A percentile compares a stretch with the other conserved stretches of the same genome.
These are phyloP conservation scores for Schwanniomyces occidentalis DNA, from an alignment of 805 yeast genomes.

Conservation along the genomic window DNA sequence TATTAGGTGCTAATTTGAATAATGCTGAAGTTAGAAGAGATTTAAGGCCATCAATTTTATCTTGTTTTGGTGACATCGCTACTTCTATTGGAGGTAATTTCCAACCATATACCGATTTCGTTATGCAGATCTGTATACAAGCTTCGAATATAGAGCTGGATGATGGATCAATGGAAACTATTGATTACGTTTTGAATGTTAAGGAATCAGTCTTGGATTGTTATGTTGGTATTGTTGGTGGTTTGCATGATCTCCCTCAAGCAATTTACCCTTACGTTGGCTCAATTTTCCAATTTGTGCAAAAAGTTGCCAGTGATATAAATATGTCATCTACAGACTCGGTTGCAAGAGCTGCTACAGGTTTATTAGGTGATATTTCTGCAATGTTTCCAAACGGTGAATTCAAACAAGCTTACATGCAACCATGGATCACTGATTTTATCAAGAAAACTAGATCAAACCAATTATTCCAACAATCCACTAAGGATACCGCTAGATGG, in stretches of 20 bases:
- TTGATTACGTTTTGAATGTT: constrained; percentile 70
- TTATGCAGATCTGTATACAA: constrained; percentile 71
- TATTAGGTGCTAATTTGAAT: constrained; percentile 72
- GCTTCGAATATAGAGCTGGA: constrained; percentile 65
- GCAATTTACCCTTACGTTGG: constrained; percentile 64
- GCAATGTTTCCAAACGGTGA: constrained; percentile 81
- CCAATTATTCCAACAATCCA: constrained; percentile 57
- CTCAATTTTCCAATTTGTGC: constrained; percentile 69
- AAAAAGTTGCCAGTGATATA: constrained; percentile 58
- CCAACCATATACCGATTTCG: constrained; percentile 72
- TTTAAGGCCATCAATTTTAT: constrained; percentile 80
- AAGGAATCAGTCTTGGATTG: constrained; percentile 93
- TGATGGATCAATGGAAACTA: constrained; percentile 69
- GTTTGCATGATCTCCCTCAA: constrained; percentile 70
- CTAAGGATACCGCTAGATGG: constrained; percentile 96
- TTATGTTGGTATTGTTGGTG: constrained; percentile 92
- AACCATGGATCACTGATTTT: constrained; percentile 78
- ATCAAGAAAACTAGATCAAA: constrained; percentile 72
- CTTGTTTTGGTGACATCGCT: constrained; percentile 96
- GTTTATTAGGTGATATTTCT: constrained; percentile 90
- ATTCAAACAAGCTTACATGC: constrained; percentile 62
- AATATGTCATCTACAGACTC: constrained; percentile 63
- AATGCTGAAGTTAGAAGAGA: constrained; percentile 71
- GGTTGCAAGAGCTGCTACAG: constrained; percentile 81
- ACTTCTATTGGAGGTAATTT: constrained; percentile 80